Conservation (phyloP, 768 basidiomycete species). For the Lenzites betulinus region DNA sequence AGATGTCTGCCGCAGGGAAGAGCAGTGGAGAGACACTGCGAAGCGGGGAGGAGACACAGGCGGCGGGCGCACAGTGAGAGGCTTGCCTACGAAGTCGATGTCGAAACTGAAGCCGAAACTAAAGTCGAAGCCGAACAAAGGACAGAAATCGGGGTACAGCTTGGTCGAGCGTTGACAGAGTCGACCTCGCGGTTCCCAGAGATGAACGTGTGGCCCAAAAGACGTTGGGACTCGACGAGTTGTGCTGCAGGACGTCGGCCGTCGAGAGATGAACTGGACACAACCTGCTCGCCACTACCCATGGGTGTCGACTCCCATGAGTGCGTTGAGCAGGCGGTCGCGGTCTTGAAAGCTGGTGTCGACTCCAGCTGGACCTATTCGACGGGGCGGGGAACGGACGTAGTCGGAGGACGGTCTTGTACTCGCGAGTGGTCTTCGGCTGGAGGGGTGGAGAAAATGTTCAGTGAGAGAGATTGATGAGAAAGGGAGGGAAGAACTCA, state of each 20-base stretch:
- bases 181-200: neutral
- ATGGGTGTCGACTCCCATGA: too few species aligned
- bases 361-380: neutral
- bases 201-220: neutral
- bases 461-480: too few species aligned
- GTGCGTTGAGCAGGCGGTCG: neutral
- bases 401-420: too few species aligned
- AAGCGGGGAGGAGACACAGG: neutral
- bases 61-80: neutral
- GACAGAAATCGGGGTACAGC: neutral
- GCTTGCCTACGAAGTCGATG: neutral
- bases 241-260: neutral
- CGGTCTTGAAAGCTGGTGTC: constrained; percentile 1
- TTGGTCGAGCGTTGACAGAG: neutral
- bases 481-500: too few species aligned
- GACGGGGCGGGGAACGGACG: neutral
- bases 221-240: neutral
- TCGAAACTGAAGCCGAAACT: too few species aligned
- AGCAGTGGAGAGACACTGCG: neutral
- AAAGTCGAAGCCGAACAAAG: too few species aligned
- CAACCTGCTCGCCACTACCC: neutral
- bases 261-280: neutral
- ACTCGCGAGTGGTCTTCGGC: neutral
- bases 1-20: constrained; percentile 1
- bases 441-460: too few species aligned